Evolutionary conservation across 305 asterid species (phyloP), one percentile per base, ranked within the genome.

Genomic region (Lippia alba): DNA sequence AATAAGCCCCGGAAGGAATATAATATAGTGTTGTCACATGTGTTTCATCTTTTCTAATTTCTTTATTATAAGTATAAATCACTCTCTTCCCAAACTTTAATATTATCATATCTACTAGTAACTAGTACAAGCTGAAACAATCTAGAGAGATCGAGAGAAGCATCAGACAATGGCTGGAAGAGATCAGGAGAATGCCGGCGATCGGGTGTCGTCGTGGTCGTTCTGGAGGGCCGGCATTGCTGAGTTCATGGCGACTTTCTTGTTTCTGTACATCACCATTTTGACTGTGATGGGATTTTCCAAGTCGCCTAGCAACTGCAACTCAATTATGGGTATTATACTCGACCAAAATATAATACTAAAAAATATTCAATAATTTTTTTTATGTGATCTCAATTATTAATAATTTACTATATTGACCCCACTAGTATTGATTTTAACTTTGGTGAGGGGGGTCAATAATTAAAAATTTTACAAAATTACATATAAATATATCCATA

Each of bases 141-240:
- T 64, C 54, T 40, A 71, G 72, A 44, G 73, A 44, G 73, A 55
- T 24, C 30, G 30, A 24, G 64, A 67, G 48, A 33, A 48, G 54
- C 44, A 0, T 56, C 63, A 24, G 4, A 12, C 8, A 76, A 86
- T 86, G 91, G 93, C 87, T 71, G 93, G 91, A 70, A 85, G 81
- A 79, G 91, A n/a, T n/a, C n/a, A 89, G 65, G 96, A 89, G 81
- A 93, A 89, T 72, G 91, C 91, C 68, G 91, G 89, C 18, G 96
- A 89, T n/a, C n/a, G n/a, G 85, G 81, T 89, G 3, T 59, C 64
- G 14, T 89, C 92, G 19, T 89, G 96, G 96, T 85, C 96, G 30
- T 24, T 24, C 30, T 24, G 30, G 30, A 24, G 30, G 30, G 3
- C 1, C 30, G 30, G 30, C 30, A 24, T 24, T 24, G 30, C 30